phyloP scores from a whole-genome alignment of 2,329 filamentous ascomycete genomes.

The Diaporthe helianthi region DNA sequence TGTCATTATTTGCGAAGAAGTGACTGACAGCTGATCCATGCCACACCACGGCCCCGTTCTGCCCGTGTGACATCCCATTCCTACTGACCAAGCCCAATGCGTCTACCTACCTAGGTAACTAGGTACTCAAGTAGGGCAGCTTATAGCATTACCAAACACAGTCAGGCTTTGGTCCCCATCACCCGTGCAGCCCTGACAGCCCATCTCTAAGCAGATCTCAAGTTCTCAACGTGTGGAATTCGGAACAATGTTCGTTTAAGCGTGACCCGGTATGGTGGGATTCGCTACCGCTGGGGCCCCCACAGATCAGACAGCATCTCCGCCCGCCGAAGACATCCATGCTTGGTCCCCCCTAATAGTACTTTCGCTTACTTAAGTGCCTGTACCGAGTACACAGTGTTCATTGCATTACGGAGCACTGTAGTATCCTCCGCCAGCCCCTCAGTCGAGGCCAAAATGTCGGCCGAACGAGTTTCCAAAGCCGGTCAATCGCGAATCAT shows the following conservation, averaged over 20 bases:
- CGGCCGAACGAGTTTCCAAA: constrained; percentile 15
- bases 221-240: constrained; percentile 2
- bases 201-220: not conserved
- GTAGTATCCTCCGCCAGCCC: not conserved
- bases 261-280: constrained; percentile 24
- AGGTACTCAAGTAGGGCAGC: no score
- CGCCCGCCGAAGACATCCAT: constrained; percentile 14
- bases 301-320: constrained; percentile 26
- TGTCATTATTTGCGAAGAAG: constrained; percentile 16
- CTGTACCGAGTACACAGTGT: no score
- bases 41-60: constrained; percentile 11
- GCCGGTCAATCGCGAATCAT: not conserved
- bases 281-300: constrained; percentile 4
- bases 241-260: not conserved
- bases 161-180: not conserved
- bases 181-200: no score
- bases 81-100: not conserved
- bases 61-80: no score
- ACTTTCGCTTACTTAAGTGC: not conserved
- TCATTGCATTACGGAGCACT: no score
- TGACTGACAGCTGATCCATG: constrained; percentile 23
- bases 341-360: constrained; percentile 17
- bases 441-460: not conserved
- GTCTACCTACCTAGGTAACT: not conserved
- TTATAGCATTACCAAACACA: not conserved